Base-by-base conservation (phyloP, 1,284 basidiomycete species). In the Apiotrichum akiyoshidainum region DNA sequence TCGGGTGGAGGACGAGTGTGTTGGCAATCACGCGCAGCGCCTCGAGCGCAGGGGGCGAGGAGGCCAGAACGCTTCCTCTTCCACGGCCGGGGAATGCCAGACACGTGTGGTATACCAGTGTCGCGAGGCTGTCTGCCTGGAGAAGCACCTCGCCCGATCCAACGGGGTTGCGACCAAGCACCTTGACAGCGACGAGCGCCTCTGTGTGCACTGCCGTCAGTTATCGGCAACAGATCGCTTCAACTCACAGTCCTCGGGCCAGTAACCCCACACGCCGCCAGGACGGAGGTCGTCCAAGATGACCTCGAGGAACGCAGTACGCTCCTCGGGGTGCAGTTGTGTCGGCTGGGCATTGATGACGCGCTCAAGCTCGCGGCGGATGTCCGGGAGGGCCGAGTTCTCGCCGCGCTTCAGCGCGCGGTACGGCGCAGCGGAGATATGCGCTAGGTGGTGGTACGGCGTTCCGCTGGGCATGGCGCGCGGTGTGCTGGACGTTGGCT, bases 181-280 rank as follows among this genome's bases (percentile, higher is more conserved):
- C 84, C 76, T 93, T 92, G 61, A 92, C 72, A 0, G 88, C 85
- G 39, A 84, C 79, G 2, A 93, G 78, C 17, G 88, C 89, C n/a
- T 68, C 63, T 1, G 67, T 55, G 65, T 65, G 42, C 54, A 61
- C 49, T 62, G 66, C 19, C 5, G 57, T 54, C n/a, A 41, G 63
- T 31, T 60, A 14, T 54, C 37, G 37, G 11, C 37, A 10, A 37
- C 12, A 11, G 37, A 6, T 3, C 4, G 37, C 3, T 10, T 10
- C 6, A 26, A 61, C 70, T 50, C 52, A 75, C 73, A 31, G 22
- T 71, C 70, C 26, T 63, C 57, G 10, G 67, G 60, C 70, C 71
- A 73, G 42, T 52, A 19, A 10, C 26, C 41, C 64, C 64, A 72
- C 19, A 62, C 63, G 74, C 66, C 89, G 70, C 63, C 82, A n/a